Evolutionary conservation across 108 stramenopile genomes (phyloP), one percentile per base, ranked within the genome.

Genomic region (Bacterosira constricta): DNA sequence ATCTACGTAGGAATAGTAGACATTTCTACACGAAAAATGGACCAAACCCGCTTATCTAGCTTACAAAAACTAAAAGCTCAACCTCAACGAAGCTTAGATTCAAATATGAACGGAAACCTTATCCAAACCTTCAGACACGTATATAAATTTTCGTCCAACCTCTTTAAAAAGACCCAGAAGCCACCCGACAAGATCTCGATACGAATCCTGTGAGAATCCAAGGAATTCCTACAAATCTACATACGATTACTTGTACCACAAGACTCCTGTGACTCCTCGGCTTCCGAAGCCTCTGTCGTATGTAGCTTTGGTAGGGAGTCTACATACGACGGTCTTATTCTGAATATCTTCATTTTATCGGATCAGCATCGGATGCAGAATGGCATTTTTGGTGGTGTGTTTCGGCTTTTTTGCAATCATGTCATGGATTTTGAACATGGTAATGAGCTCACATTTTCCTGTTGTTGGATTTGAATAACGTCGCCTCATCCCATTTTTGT

Each of bases 31-130:
- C n/a, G n/a, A n/a, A n/a, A n/a, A n/a, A n/a, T n/a, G n/a, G n/a
- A n/a, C n/a, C n/a, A n/a, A n/a, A n/a, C n/a, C n/a, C n/a, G n/a
- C n/a, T n/a, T n/a, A n/a, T n/a, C n/a, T n/a, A n/a, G n/a, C n/a
- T n/a, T n/a, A n/a, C n/a, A n/a, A n/a, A n/a, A n/a, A n/a, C n/a
- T n/a, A 7, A 23, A 23, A 23, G 21, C 17, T 0, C 9, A 23
- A 1, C 9, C 6, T 21, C 6, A 49, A 25, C 21, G 13, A 54
- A 54, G 32, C 11, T 34, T 9, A 9, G 9, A 37, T 37, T 37
- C 46, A 47, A 47, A 47, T 47, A 47, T 47, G 49, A 50, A 50
- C 49, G 49, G 49, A 50, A 4, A 50, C 36, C n/a, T n/a, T n/a
- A n/a, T n/a, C n/a, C n/a, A n/a, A n/a, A n/a, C n/a, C n/a, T n/a